Percentiles rank a stretch among this genome's conserved stretches.
phyloP scores from a whole-genome alignment of 768 basidiomycete species.

The Leucocoprinus sp. region DNA sequence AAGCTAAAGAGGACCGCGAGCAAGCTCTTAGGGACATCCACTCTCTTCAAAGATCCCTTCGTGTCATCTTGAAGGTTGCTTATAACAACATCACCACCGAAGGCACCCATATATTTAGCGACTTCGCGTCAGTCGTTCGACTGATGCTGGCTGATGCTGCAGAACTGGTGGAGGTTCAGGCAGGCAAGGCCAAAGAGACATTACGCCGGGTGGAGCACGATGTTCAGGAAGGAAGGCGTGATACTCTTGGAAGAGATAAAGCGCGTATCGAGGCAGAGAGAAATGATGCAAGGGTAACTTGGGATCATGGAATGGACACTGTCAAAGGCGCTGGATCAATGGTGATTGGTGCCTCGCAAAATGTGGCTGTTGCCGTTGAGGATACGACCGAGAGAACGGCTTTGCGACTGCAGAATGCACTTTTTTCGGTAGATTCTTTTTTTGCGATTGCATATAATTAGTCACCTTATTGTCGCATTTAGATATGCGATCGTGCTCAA shows the following conservation, averaged over 20 bases:
- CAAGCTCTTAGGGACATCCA: conserved; percentile 42
- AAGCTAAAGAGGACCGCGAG: conserved; percentile 30
- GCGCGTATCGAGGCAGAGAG: conserved; percentile 38
- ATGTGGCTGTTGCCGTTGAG: conserved; percentile 30
- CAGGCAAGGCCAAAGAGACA: conserved; percentile 40
- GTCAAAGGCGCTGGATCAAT: conserved; percentile 48
- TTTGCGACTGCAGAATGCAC: conserved; percentile 40
- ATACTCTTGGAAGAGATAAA: conserved; percentile 46
- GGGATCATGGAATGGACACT: conserved; percentile 62
- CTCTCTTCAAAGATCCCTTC: conserved; percentile 41
- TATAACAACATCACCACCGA: conserved; percentile 49
- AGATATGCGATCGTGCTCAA: conserved; percentile 63
- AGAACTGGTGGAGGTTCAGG: conserved; percentile 46
- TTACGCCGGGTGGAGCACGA: conserved; percentile 49
- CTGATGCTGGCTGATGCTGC: conserved; percentile 61
- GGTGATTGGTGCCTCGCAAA: conserved; percentile 47
- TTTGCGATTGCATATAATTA: not conserved
- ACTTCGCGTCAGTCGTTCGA: conserved; percentile 58
- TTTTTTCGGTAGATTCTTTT: conserved; percentile 34
- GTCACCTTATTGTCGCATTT: not conserved
- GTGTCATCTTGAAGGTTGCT: conserved; percentile 40
- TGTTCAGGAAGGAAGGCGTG: conserved; percentile 53
- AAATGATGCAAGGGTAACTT: conserved; percentile 42
- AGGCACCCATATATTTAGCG: conserved; percentile 43
- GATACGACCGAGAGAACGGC: conserved; percentile 36